These are phyloP conservation scores for Xylaria cubensis DNA, from an alignment of 495 filamentous ascomycete species.

Conservation along the genomic window DNA sequence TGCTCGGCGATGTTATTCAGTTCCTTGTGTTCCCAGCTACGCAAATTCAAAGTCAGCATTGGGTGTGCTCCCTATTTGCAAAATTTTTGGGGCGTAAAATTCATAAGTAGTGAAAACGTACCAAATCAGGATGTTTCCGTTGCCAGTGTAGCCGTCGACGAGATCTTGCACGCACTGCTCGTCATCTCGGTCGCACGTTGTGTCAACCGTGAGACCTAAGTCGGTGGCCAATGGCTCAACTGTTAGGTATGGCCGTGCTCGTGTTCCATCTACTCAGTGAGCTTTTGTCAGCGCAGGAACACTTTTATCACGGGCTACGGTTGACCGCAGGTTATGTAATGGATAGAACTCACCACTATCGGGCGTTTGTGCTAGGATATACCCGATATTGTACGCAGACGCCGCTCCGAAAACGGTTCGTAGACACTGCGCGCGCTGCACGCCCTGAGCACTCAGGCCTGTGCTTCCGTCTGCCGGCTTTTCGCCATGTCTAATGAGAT, in stretches of 20 bases:
- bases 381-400: conserved; percentile 57
- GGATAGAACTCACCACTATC: conserved; percentile 47
- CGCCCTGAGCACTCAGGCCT: conserved; percentile 54
- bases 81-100: neutral
- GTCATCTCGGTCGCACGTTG: conserved; percentile 55
- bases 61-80: neutral
- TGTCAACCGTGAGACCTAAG: conserved; percentile 59
- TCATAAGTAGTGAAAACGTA: conserved; percentile 8
- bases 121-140: conserved; percentile 62
- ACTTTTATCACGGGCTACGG: neutral
- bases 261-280: conserved; percentile 50
- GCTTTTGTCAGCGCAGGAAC: neutral
- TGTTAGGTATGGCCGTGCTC: conserved; percentile 58
- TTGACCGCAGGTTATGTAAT: neutral
- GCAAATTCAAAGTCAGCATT: conserved; percentile 2
- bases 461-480: conserved; percentile 53
- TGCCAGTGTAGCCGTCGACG: conserved; percentile 51
- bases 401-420: conserved; percentile 52
- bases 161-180: conserved; percentile 51
- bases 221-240: conserved; percentile 58
- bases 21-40: conserved; percentile 59
- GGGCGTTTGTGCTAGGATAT: conserved; percentile 60
- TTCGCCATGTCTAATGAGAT: conserved; percentile 66
- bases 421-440: conserved; percentile 59
- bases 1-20: conserved; percentile 55